These are phyloP conservation scores for Zoysia pacifica DNA, from an alignment of 176 grass and related monocot species.

Conservation along the genomic window DNA sequence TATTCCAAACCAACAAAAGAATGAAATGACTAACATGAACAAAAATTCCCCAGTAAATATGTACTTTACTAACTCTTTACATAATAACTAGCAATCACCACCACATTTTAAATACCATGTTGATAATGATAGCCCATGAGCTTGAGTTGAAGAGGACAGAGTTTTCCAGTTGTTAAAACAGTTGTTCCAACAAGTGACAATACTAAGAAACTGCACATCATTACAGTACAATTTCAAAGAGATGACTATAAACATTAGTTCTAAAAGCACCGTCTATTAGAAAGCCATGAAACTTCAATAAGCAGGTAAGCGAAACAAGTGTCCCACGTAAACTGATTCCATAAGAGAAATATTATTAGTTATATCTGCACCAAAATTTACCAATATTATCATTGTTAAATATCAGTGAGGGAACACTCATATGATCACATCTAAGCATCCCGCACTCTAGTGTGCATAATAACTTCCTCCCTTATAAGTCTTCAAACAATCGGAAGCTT, in stretches of 20 bases:
- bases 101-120: background rate
- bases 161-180: background rate
- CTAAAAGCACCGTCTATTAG: background rate
- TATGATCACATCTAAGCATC: constrained; percentile 4
- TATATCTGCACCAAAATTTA: background rate
- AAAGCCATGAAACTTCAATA: background rate
- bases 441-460: background rate
- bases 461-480: background rate
- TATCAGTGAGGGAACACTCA: background rate
- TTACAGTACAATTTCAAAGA: background rate
- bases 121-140: background rate
- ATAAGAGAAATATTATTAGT: background rate
- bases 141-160: background rate
- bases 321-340: background rate
- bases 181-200: background rate
- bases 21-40: background rate
- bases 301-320: background rate
- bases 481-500: background rate
- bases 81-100: constrained; percentile 21
- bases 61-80: background rate
- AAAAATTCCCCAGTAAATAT: background rate
- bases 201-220: background rate
- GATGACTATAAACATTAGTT: constrained; percentile 11
- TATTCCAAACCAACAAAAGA: background rate
- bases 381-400: constrained; percentile 4